phyloP scores from a whole-genome alignment of 1,284 basidiomycete genomes.

The Tilletia setariae region DNA sequence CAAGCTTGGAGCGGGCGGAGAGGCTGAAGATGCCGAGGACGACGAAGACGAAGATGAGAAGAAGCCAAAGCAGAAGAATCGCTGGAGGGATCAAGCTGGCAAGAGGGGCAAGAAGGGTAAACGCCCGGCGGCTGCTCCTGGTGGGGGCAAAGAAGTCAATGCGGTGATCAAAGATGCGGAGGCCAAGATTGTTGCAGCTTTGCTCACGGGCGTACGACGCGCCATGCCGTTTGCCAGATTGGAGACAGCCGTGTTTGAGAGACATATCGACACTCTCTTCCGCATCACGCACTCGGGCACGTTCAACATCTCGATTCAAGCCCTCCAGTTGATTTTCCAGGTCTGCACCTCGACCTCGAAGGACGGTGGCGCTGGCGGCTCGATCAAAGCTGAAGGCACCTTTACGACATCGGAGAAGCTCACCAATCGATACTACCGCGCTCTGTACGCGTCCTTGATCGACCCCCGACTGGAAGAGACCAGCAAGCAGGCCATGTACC shows the following conservation, averaged over 20 bases:
- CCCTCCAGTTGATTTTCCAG: constrained; percentile 85
- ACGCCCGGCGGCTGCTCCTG: constrained; percentile 16
- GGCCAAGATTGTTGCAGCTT: constrained; percentile 80
- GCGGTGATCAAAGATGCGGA: constrained; percentile 61
- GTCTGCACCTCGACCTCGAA: constrained; percentile 57
- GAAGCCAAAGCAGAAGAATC: constrained; percentile 20
- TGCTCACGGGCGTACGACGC: constrained; percentile 90
- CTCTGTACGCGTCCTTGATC: constrained; percentile 81
- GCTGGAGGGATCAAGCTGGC: constrained; percentile 10
- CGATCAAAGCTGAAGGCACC: constrained; percentile 11
- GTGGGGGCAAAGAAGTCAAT: constrained; percentile 18
- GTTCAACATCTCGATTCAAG: constrained; percentile 95
- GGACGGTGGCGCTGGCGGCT: constrained; percentile 23
- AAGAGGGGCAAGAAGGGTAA: constrained; percentile 20
- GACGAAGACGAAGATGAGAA: constrained; percentile 20
- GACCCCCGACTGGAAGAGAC: constrained; percentile 77
- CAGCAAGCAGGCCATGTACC: constrained; percentile 94
- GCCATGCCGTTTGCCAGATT: constrained; percentile 85
- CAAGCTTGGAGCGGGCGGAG: constrained; percentile 27
- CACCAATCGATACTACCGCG: constrained; percentile 74
- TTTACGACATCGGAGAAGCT: constrained; percentile 54
- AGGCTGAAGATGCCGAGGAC: constrained; percentile 30
- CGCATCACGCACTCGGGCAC: constrained; percentile 82
- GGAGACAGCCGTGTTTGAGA: constrained; percentile 65
- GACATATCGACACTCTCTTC: constrained; percentile 91